Conservation (phyloP, 2,329 filamentous ascomycete species). For the Lecanoromycetidae sp. region DNA sequence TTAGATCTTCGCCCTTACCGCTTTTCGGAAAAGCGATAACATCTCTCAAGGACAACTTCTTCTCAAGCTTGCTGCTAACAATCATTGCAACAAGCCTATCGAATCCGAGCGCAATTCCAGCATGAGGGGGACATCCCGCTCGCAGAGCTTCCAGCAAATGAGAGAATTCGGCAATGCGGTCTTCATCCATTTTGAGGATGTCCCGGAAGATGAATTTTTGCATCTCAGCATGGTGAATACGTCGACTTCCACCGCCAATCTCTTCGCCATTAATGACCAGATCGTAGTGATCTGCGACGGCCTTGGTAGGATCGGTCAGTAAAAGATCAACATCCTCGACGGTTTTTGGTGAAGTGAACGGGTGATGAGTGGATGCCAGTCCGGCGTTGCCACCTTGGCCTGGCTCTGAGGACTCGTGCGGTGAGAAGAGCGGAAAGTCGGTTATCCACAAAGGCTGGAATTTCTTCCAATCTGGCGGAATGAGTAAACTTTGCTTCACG, state of each 20-base stretch:
- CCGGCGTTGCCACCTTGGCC: conserved; percentile 74
- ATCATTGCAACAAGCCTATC: conserved; percentile 75
- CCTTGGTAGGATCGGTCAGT: conserved; percentile 56
- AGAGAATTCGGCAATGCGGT: conserved; percentile 65
- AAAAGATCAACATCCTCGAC: conserved; percentile 62
- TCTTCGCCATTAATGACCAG: conserved; percentile 92
- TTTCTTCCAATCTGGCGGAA: conserved; percentile 29
- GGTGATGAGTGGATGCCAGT: conserved; percentile 81
- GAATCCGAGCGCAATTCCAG: conserved; percentile 84
- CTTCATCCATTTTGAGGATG: conserved; percentile 63
- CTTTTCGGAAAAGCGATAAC: conserved; percentile 97
- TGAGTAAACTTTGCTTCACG: conserved; percentile 48
- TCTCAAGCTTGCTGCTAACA: conserved; percentile 37
- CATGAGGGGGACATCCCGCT: conserved; percentile 85
- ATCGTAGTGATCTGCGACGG: conserved; percentile 82
- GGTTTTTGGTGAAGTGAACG: conserved; percentile 78
- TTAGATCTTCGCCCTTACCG: conserved; percentile 72
- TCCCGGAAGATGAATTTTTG: conserved; percentile 78
- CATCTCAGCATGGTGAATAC: conserved; percentile 74
- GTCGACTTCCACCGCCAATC: conserved; percentile 79
- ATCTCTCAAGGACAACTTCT: conserved; percentile 64
- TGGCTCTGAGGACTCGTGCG: conserved; percentile 49
- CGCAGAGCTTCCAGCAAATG: conserved; percentile 74
- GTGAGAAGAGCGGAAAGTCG: conserved; percentile 87
- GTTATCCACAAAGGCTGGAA: conserved; percentile 75